These are phyloP conservation scores for Boletus hoseneyae DNA, from an alignment of 1,284 basidiomycete species.

Conservation along the genomic window DNA sequence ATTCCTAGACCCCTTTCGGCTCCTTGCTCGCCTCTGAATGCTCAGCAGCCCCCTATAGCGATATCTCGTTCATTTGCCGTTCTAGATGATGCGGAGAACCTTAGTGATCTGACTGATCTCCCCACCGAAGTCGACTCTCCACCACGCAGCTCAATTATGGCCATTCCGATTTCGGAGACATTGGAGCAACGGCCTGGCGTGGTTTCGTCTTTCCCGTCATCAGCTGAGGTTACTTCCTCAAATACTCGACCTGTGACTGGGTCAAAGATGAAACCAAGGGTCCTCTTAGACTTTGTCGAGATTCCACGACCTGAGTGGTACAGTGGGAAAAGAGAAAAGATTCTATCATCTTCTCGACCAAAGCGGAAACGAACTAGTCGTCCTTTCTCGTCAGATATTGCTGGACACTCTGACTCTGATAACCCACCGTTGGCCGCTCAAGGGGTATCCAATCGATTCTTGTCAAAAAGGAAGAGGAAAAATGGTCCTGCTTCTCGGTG, in stretches of 20 bases:
- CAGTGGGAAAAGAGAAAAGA: background rate
- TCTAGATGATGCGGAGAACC: slow-evolving; percentile 15
- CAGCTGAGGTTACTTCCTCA: background rate
- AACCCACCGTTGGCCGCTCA: background rate
- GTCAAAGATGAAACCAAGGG: slow-evolving; percentile 10
- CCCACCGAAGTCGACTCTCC: slow-evolving; percentile 22
- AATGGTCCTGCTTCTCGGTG: slow-evolving; percentile 32
- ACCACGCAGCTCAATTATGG: background rate
- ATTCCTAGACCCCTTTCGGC: background rate
- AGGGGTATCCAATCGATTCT: slow-evolving; percentile 1
- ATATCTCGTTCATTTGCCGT: background rate
- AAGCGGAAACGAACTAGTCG: slow-evolving; percentile 8
- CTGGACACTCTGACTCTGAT: slow-evolving; percentile 1
- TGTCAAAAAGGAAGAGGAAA: slow-evolving; percentile 23
- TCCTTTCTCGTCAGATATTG: background rate
- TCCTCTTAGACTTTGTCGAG: slow-evolving; percentile 28
- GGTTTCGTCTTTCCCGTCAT: background rate
- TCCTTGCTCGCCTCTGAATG: slow-evolving; percentile 1
- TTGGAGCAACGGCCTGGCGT: background rate
- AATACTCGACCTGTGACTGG: background rate
- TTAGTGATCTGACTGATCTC: slow-evolving; percentile 32
- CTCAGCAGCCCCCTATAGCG: background rate
- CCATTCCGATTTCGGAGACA: background rate
- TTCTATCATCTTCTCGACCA: slow-evolving; percentile 1
- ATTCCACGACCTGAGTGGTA: slow-evolving; percentile 17